A percentile compares a stretch with the other conserved stretches of the same genome.
These are phyloP conservation scores for Chrysoporthe puriensis DNA, from an alignment of 2,329 filamentous ascomycete species.

Conservation along the genomic window DNA sequence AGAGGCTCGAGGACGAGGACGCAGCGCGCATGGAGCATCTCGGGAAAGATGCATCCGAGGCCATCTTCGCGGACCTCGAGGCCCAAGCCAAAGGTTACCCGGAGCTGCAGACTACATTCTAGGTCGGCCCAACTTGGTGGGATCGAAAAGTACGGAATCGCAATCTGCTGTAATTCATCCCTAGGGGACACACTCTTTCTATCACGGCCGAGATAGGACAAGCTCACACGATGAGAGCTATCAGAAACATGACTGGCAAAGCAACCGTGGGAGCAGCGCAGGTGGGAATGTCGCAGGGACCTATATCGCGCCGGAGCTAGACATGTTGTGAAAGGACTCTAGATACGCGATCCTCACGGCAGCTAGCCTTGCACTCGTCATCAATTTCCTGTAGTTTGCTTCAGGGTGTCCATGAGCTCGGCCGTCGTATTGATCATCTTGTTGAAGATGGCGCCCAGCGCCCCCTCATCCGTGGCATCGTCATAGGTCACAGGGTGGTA, in stretches of 20 bases:
- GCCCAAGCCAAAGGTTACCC: slow-evolving; percentile 63
- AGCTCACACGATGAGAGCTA: not conserved
- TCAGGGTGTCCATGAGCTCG: slow-evolving; percentile 8
- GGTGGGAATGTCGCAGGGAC: not conserved
- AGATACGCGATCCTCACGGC: slow-evolving; percentile 18
- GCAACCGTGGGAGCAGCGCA: slow-evolving; percentile 9
- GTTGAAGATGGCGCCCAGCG: slow-evolving; percentile 21
- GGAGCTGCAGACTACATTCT: slow-evolving; percentile 62
- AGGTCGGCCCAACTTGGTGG: not conserved
- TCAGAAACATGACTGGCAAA: not conserved
- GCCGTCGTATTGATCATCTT: slow-evolving; percentile 19
- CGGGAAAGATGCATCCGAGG: slow-evolving; percentile 48
- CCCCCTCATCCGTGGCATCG: slow-evolving; percentile 20
- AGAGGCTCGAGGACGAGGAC: slow-evolving; percentile 77
- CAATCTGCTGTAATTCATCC: not conserved
- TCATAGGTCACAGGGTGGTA: slow-evolving; percentile 16
- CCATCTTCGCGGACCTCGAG: slow-evolving; percentile 53
- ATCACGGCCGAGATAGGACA: not conserved
- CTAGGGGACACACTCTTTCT: not conserved
- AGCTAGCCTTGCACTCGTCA: slow-evolving; percentile 11
- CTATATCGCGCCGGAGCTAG: slow-evolving; percentile 15
- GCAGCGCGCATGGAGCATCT: slow-evolving; percentile 63
- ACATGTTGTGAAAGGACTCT: slow-evolving; percentile 20
- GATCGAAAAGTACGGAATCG: not conserved
- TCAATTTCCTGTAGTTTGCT: not conserved